phyloP scores from a whole-genome alignment of 345 rosid genomes.

The Eucalyptus tenuipes region DNA sequence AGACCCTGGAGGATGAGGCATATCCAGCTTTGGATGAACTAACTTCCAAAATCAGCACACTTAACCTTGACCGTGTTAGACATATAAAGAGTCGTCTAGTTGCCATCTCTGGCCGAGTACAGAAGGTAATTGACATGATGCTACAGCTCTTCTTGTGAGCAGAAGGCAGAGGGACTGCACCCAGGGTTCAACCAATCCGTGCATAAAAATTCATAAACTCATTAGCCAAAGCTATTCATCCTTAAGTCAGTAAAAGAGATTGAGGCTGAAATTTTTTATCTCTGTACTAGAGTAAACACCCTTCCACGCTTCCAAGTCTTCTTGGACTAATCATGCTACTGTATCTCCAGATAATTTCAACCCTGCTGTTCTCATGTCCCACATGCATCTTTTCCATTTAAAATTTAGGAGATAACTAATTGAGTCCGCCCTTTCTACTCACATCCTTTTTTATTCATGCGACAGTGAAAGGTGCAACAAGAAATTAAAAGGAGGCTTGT shows the following conservation, averaged over 20 bases:
- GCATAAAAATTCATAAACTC: background rate
- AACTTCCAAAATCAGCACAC: constrained; percentile 70
- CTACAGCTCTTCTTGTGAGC: background rate
- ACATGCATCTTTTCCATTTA: background rate
- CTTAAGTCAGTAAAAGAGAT: background rate
- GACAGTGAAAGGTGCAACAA: background rate
- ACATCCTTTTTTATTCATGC: background rate
- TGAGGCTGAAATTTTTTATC: background rate
- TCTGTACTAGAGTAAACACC: background rate
- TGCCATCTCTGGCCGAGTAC: constrained; percentile 58
- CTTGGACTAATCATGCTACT: background rate
- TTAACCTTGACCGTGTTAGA: constrained; percentile 63
- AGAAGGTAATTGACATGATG: constrained; percentile 35
- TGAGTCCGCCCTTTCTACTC: background rate
- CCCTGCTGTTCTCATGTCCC: background rate
- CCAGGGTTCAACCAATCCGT: background rate
- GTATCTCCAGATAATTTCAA: background rate
- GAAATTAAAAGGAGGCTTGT: background rate
- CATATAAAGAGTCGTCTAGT: constrained; percentile 72
- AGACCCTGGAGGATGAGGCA: constrained; percentile 62
- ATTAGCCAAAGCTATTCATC: background rate
- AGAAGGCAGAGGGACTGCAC: background rate
- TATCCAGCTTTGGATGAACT: constrained; percentile 79
- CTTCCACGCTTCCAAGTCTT: background rate
- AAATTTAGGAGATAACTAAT: background rate